Evolutionary conservation across 73 alveolate species (phyloP), one percentile per base, ranked within the genome.

Genomic region (Breviolum minutum): DNA sequence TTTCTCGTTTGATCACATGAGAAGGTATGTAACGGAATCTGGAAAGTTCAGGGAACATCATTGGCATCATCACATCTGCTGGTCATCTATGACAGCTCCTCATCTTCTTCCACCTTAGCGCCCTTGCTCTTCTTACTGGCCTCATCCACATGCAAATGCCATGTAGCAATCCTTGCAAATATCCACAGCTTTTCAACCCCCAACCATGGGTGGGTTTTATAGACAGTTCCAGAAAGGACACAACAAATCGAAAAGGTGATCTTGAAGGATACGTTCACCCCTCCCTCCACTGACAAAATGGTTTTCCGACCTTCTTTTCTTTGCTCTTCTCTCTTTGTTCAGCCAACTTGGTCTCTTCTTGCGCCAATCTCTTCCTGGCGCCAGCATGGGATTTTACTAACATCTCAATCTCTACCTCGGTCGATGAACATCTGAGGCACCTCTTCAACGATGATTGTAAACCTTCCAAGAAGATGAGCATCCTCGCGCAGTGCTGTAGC

Each of bases 281-380:
- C 24, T 68, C 24, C 77, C 40, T 19, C 83, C 40, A 32, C 83
- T 73, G 83, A 12, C 83, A 73, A 73, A 16, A 40, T 40, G 54
- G 54, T 40, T 40, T 22, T 63, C 17, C 6, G 63, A 66, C 98
- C 98, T 92, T 92, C 98, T 92, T 92, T 80, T 94, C 94, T 86
- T 94, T 94, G 94, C 94, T 94, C 73, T 94, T 77, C 94, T 94
- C 99, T 0, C 99, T 87, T 63, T 94, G 92, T 76, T 94, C 99
- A 30, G 99, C 99, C 64, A 94, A 63, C 94, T 94, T 94, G 64
- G 94, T 94, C 85, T 94, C 99, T 76, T 94, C 99, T 24, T 94
- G 94, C 8, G 99, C 94, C 94, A 94, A 19, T 24, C 99, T 71
- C 94, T 94, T 26, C 99, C 94, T 94, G 85, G 82, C 13, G 82